Conservation (phyloP, 768 basidiomycete species). For the Omphalotus guepiniiformis region DNA sequence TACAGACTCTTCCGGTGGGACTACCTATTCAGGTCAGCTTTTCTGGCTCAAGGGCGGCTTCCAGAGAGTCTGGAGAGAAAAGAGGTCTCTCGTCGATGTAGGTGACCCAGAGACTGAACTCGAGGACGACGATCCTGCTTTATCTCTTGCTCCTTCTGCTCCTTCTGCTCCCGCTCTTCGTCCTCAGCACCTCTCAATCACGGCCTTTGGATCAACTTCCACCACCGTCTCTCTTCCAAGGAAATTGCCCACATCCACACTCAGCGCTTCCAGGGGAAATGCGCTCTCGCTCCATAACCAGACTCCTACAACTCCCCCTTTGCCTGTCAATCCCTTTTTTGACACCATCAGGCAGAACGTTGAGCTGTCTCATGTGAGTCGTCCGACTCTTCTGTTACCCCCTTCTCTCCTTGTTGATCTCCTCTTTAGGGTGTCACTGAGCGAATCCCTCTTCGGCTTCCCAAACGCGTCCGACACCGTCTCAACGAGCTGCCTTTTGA, state of each 20-base stretch:
- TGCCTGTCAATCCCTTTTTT: constrained; percentile 87
- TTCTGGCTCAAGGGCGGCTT: constrained; percentile 84
- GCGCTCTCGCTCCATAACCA: background rate
- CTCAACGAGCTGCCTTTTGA: constrained; percentile 73
- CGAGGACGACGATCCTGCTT: constrained; percentile 48
- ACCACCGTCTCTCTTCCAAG: constrained; percentile 22
- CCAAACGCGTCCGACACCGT: constrained; percentile 46
- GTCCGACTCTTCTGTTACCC: constrained; percentile 25
- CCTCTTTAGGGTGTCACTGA: constrained; percentile 58
- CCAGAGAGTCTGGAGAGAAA: constrained; percentile 57
- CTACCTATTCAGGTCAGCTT: constrained; percentile 59
- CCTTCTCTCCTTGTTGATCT: background rate
- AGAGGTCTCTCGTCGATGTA: constrained; percentile 48
- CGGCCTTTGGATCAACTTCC: constrained; percentile 55
- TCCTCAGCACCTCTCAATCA: constrained; percentile 55
- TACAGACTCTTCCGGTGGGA: constrained; percentile 31
- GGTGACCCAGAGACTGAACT: constrained; percentile 44
- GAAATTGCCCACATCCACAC: constrained; percentile 10
- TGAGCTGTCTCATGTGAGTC: constrained; percentile 58
- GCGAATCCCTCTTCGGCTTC: constrained; percentile 69
- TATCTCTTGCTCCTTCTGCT: too few species aligned
- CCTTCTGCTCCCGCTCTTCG: too few species aligned
- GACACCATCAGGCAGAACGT: constrained; percentile 88
- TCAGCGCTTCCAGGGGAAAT: constrained; percentile 3
- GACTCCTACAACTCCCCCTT: constrained; percentile 12